phyloP scores from a whole-genome alignment of 2,329 filamentous ascomycete species.

The Aspergillus terreus region DNA sequence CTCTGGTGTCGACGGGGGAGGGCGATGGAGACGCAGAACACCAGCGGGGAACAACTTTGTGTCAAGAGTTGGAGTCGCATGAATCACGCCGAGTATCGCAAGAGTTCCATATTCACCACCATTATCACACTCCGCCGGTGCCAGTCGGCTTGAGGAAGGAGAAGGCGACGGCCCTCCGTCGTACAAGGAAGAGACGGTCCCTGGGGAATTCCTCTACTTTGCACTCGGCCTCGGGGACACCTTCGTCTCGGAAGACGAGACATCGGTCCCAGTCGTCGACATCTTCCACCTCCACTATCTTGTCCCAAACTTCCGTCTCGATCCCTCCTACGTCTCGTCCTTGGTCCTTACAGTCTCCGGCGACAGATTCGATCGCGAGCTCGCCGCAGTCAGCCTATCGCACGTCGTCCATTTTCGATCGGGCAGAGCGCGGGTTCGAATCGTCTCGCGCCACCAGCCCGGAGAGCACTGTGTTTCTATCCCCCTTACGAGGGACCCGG shows the following conservation, averaged over 20 bases:
- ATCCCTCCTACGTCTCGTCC: slow-evolving; percentile 46
- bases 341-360: slow-evolving; percentile 40
- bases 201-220: slow-evolving; percentile 55
- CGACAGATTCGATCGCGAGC: slow-evolving; percentile 65
- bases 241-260: slow-evolving; percentile 26
- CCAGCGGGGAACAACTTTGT: slow-evolving; percentile 54
- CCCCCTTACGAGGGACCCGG: slow-evolving; percentile 62
- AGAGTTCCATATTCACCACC: slow-evolving; percentile 89
- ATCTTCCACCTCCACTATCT: slow-evolving; percentile 54
- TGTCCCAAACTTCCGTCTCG: slow-evolving; percentile 61
- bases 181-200: slow-evolving; percentile 69
- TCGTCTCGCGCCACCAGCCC: slow-evolving; percentile 77
- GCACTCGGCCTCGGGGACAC: slow-evolving; percentile 27
- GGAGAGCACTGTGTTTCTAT: slow-evolving; percentile 63
- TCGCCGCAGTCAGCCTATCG: slow-evolving; percentile 75
- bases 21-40: slow-evolving; percentile 24
- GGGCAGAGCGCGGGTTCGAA: slow-evolving; percentile 59
- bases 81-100: slow-evolving; percentile 55
- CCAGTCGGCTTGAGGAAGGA: slow-evolving; percentile 47
- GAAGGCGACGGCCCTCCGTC: slow-evolving; percentile 51
- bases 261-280: slow-evolving; percentile 37
- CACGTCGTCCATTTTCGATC: slow-evolving; percentile 74
- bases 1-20: slow-evolving; percentile 44
- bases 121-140: slow-evolving; percentile 73
- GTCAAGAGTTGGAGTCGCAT: slow-evolving; percentile 65